Base-by-base conservation (phyloP, 2,329 filamentous ascomycete genomes). In the Rhinocladiella similis region DNA sequence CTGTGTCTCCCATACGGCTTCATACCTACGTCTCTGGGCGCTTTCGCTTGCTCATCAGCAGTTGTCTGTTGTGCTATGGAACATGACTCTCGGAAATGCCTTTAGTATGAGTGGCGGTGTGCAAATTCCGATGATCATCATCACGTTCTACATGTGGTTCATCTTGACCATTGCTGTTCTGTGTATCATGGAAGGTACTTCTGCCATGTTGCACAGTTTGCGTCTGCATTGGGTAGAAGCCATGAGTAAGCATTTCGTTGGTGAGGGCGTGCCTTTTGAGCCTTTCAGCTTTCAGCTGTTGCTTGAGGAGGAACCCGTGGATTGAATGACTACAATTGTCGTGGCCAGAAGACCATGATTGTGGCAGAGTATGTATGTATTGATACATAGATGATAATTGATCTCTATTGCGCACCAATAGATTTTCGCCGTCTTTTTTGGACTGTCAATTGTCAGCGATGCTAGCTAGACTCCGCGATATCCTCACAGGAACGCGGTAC, bases 1-100 rank as follows among this genome's bases (percentile, higher is more conserved):
- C 81, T 97, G 93, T 73, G 93, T 99, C 62, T 99, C 94, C 27
- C 94, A 99, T 77, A 99, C 95, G 3, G 94, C 94, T 3, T 99
- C 94, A 1, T 99, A 99, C 76, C 88, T 99, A 47, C 94, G 94
- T 80, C 89, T 99, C 43, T 99, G 94, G 94, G 94, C 94, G 29
- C 76, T 99, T 66, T 99, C 94, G 1, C 87, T 99, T 58, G 94
- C 94, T 29, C 94, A 99, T 80, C 94, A 99, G 74, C 94, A 97
- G 82, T 86, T 99, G 59, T 96, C 91, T 47, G 88, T 92, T 63
- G 94, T 99, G 62, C 83, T 99, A 47, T 99, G 94, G 94, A 83
- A 83, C 67, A 99, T 99, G 94, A 99, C 94, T 1, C 80, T 99
- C 49, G 88, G 82, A 27, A 87, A 86, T 50, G 88, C 90, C 3